phyloP scores from a whole-genome alignment of 2,329 filamentous ascomycete genomes.

The Pseudopyrenochaeta lycopersici region DNA sequence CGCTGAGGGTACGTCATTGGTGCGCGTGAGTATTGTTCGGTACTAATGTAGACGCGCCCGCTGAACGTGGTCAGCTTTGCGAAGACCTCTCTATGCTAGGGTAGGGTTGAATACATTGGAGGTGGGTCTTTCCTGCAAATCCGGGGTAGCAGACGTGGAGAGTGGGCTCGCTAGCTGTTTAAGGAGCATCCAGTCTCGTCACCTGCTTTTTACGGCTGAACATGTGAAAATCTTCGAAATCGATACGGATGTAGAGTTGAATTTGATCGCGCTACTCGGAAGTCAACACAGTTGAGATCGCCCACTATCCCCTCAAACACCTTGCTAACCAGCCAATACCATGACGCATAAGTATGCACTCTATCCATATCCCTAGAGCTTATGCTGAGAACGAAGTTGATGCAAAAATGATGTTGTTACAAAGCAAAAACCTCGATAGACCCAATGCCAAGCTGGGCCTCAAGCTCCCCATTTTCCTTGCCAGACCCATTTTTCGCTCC shows the following conservation, averaged over 20 bases:
- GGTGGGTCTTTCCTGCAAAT: neutral
- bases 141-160: neutral
- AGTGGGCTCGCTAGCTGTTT: too few relatives aligned
- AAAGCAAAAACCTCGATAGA: neutral
- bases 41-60: neutral
- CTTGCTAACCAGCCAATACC: constrained; percentile 4
- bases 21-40: neutral
- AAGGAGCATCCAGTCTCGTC: too few relatives aligned
- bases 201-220: neutral
- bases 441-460: neutral
- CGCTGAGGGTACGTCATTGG: neutral
- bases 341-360: constrained; percentile 11
- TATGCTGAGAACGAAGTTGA: constrained; percentile 3
- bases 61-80: neutral
- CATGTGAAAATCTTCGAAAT: neutral
- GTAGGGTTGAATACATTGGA: neutral
- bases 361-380: constrained; percentile 17
- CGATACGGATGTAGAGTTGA: neutral
- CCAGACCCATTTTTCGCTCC: too few relatives aligned
- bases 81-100: neutral
- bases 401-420: constrained; percentile 14
- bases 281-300: neutral
- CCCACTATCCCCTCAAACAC: constrained; percentile 6
- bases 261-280: constrained; percentile 3
- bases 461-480: neutral